Evolutionary conservation across 805 yeast genomes (phyloP).

Genomic region (Ogataea naganishii): DNA sequence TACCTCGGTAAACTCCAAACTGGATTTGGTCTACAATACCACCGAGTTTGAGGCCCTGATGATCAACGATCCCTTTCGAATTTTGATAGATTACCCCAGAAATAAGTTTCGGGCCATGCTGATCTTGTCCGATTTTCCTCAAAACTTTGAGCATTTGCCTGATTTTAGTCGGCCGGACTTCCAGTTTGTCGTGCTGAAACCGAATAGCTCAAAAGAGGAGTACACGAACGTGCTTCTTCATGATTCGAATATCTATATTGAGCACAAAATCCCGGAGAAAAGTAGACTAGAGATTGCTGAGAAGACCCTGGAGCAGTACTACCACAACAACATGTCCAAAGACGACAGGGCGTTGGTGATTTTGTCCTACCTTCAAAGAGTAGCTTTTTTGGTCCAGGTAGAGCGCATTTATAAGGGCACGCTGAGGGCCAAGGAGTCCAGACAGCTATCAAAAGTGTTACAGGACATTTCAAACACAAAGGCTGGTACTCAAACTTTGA

Average conservation of each 20-base stretch:
- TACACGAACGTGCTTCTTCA: constrained; percentile 35
- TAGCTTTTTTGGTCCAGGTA: constrained; percentile 60
- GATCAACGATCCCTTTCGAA: constrained; percentile 51
- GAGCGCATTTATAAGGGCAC: constrained; percentile 51
- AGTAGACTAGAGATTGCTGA: constrained; percentile 31
- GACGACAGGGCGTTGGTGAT: constrained; percentile 39
- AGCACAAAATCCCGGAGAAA: constrained; percentile 37
- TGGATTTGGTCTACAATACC: constrained; percentile 50
- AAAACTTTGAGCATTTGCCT: constrained; percentile 23
- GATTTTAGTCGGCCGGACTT: constrained; percentile 17
- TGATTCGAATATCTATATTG: constrained; percentile 44
- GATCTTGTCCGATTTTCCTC: constrained; percentile 43
- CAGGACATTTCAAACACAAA: too few relatives aligned
- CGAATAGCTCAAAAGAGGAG: constrained; percentile 33
- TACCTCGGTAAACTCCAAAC: constrained; percentile 24
- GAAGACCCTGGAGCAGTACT: constrained; percentile 15
- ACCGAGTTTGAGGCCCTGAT: constrained; percentile 32
- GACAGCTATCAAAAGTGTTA: too few relatives aligned
- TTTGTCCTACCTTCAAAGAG: constrained; percentile 33
- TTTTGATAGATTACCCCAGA: constrained; percentile 56
- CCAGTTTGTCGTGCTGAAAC: constrained; percentile 29
- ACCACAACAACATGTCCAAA: constrained; percentile 18
- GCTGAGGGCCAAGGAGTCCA: constrained; percentile 15
- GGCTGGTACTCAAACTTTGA: constrained; percentile 3
- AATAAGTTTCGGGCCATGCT: constrained; percentile 59